Evolutionary conservation across 2,329 filamentous ascomycete genomes (phyloP).

Genomic region (Penicillium sp.): DNA sequence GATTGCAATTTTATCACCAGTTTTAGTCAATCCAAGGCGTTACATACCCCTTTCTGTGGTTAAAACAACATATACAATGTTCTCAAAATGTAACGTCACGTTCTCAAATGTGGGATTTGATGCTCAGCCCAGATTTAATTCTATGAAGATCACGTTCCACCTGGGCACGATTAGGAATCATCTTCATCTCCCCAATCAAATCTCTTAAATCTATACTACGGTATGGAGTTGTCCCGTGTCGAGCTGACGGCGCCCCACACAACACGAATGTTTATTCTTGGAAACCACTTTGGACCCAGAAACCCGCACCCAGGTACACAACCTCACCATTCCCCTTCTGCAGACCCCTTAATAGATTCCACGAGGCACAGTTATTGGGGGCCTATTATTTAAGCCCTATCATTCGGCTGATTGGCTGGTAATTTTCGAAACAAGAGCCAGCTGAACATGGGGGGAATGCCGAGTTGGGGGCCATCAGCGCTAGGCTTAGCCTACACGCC

Average conservation of each 20-base stretch:
- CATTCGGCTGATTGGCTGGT: neutral
- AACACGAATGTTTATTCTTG: conserved; percentile 1
- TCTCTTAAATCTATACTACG: neutral
- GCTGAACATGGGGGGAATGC: conserved; percentile 9
- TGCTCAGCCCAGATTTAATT: neutral
- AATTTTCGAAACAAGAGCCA: neutral
- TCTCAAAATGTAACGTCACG: neutral
- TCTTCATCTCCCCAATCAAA: neutral
- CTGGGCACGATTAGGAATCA: neutral
- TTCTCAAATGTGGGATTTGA: neutral
- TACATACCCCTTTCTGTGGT: conserved; percentile 28
- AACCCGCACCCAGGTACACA: neutral
- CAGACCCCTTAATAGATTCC: neutral
- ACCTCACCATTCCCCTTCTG: neutral
- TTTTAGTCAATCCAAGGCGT: conserved; percentile 30
- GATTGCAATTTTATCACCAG: conserved; percentile 29
- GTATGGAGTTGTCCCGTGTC: neutral
- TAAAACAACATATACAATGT: neutral
- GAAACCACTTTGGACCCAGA: neutral
- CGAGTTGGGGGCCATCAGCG: conserved; percentile 18
- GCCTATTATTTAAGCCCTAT: neutral
- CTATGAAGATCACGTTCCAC: neutral
- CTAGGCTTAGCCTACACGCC: neutral
- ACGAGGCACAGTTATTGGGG: conserved; percentile 3
- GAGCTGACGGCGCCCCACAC: conserved; percentile 1